A percentile compares a stretch with the other conserved stretches of the same genome.
These are phyloP conservation scores for Blastobotrys serpentis DNA, from an alignment of 1,139 yeast genomes.

Conservation along the genomic window DNA sequence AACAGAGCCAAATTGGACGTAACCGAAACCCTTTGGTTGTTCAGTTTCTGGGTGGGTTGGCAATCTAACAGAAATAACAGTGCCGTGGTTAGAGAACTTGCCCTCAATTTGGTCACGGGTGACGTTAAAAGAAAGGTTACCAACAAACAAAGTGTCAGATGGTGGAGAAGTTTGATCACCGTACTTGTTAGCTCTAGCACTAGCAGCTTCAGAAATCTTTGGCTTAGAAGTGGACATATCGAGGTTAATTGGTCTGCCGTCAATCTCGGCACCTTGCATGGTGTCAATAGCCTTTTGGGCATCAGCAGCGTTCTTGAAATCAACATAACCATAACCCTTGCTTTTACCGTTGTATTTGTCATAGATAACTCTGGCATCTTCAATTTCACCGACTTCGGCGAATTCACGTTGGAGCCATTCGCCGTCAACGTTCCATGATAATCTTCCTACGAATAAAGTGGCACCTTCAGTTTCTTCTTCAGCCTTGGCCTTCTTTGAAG, in stretches of 20 bases:
- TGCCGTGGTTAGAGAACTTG: conserved; percentile 74
- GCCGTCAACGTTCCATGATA: conserved; percentile 96
- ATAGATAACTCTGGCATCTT: conserved; percentile 86
- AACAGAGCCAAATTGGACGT: conserved; percentile 81
- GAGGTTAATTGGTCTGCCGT: conserved; percentile 93
- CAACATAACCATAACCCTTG: conserved; percentile 98
- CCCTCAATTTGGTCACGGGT: conserved; percentile 74
- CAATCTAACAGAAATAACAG: conserved; percentile 81
- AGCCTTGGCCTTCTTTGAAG: conserved; percentile 44
- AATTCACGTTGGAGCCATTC: conserved; percentile 89
- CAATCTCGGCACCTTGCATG: conserved; percentile 90
- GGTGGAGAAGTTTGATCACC: conserved; percentile 92
- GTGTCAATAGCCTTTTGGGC: conserved; percentile 89
- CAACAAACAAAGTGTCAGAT: conserved; percentile 92
- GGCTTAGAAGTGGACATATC: conserved; percentile 91
- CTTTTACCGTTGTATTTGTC: conserved; percentile 93
- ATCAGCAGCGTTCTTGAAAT: conserved; percentile 68
- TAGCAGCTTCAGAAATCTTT: conserved; percentile 41
- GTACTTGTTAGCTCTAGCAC: conserved; percentile 78
- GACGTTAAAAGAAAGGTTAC: conserved; percentile 90
- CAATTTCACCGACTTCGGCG: conserved; percentile 76
- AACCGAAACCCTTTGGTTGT: conserved; percentile 98
- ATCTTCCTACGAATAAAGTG: conserved; percentile 92
- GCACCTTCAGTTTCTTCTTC: conserved; percentile 58
- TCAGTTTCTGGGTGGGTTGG: conserved; percentile 99